Percentiles rank a stretch among this genome's conserved stretches.
phyloP scores from a whole-genome alignment of 805 yeast genomes.

The Yamadazyma philogaea region DNA sequence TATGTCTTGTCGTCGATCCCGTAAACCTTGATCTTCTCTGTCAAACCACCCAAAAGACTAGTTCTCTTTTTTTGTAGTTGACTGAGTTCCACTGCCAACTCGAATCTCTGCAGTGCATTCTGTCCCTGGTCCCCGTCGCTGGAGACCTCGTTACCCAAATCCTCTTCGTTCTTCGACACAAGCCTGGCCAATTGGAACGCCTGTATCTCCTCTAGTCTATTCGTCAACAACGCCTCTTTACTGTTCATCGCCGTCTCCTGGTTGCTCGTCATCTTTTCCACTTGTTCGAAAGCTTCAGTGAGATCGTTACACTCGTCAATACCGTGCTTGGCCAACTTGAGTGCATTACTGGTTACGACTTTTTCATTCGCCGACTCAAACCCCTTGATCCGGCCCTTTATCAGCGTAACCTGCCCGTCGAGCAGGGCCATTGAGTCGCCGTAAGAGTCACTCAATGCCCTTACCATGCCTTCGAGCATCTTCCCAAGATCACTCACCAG shows the following conservation, averaged over 20 bases:
- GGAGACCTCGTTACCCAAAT: slow-evolving; percentile 11
- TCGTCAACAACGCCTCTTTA: slow-evolving; percentile 10
- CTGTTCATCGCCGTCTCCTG: slow-evolving; percentile 22
- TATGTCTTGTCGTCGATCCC: slow-evolving; percentile 55
- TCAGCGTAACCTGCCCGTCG: slow-evolving; percentile 32
- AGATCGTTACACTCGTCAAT: slow-evolving; percentile 19
- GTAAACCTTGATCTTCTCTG: slow-evolving; percentile 40
- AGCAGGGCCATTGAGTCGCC: slow-evolving; percentile 47
- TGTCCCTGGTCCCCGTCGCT: slow-evolving; percentile 7
- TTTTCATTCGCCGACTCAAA: slow-evolving; percentile 46
- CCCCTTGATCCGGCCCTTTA: slow-evolving; percentile 50
- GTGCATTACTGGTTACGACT: slow-evolving; percentile 14
- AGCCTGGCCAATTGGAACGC: slow-evolving; percentile 43
- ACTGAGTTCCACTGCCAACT: slow-evolving; percentile 38
- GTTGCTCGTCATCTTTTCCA: background rate
- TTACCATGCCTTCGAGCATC: slow-evolving; percentile 41
- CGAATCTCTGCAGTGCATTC: slow-evolving; percentile 14
- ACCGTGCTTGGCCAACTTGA: slow-evolving; percentile 29
- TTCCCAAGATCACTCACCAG: slow-evolving; percentile 32
- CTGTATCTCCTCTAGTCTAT: slow-evolving; percentile 38
- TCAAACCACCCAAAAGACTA: slow-evolving; percentile 44
- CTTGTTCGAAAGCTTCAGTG: slow-evolving; percentile 9
- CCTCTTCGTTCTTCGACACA: slow-evolving; percentile 38
- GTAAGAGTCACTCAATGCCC: slow-evolving; percentile 53
- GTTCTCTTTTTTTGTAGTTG: slow-evolving; percentile 52